Conservation (phyloP, 192 early-diverging fungal genomes). For the Linnemannia elongata region DNA sequence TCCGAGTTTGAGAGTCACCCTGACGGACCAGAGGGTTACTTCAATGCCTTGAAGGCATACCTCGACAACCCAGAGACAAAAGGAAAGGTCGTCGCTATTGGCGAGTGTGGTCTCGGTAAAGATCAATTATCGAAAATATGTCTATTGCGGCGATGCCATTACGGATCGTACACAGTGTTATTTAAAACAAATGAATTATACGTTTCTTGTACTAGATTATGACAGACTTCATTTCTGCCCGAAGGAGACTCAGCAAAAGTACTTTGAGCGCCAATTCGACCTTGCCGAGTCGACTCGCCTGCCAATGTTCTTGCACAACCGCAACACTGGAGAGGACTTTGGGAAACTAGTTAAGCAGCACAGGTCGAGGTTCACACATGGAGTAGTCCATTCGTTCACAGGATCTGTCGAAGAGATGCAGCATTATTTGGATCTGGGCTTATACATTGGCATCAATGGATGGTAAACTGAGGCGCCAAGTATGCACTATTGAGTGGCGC, state of each 20-base stretch:
- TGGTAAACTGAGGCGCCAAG: conserved; percentile 61
- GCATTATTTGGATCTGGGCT: conserved; percentile 71
- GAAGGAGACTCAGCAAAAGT: conserved; percentile 78
- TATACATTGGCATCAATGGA: conserved; percentile 97
- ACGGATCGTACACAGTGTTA: too few relatives aligned
- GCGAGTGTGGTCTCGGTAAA: conserved; percentile 90
- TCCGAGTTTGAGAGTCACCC: conserved; percentile 73
- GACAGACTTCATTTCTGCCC: conserved; percentile 90
- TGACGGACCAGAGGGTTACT: conserved; percentile 76
- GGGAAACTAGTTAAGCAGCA: conserved; percentile 69
- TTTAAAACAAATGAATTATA: not conserved
- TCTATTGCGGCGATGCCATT: too few relatives aligned
- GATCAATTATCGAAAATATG: not conserved
- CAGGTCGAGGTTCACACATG: conserved; percentile 72
- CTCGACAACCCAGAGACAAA: conserved; percentile 52
- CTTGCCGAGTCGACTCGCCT: conserved; percentile 81
- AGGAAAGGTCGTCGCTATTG: conserved; percentile 87
- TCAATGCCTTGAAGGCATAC: conserved; percentile 62
- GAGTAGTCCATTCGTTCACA: conserved; percentile 94
- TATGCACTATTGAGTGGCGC: not conserved
- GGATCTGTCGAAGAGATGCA: conserved; percentile 77
- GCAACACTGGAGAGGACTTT: conserved; percentile 88
- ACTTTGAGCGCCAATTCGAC: conserved; percentile 87
- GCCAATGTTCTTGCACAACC: conserved; percentile 94
- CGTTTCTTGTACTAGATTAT: conserved; percentile 74